Evolutionary conservation across 805 yeast genomes (phyloP).

Genomic region (Candida silvatica): DNA sequence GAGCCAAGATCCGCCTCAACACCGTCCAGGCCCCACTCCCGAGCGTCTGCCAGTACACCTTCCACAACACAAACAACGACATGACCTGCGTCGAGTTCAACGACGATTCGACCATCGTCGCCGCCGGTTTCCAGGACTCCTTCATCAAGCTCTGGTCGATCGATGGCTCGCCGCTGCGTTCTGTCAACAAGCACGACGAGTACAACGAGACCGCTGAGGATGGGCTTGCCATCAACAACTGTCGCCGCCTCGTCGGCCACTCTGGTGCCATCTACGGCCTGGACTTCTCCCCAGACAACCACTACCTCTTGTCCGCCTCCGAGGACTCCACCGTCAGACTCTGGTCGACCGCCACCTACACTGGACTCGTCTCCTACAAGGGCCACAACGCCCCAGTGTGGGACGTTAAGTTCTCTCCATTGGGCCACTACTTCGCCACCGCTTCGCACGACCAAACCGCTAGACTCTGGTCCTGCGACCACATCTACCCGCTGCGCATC

Average conservation of each 20-base stretch:
- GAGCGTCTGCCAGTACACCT: constrained; percentile 95
- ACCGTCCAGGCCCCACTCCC: constrained; percentile 77
- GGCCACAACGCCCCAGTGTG: constrained; percentile 96
- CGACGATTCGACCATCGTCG: constrained; percentile 77
- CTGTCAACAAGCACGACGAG: constrained; percentile 47
- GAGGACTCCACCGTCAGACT: constrained; percentile 89
- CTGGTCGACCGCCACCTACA: constrained; percentile 90
- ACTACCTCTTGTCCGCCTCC: constrained; percentile 70
- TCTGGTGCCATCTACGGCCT: constrained; percentile 90
- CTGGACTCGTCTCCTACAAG: constrained; percentile 85
- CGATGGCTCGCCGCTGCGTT: constrained; percentile 78
- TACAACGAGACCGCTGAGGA: constrained; percentile 29
- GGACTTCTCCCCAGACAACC: constrained; percentile 85
- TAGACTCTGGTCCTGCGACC: constrained; percentile 96
- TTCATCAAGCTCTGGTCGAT: constrained; percentile 88
- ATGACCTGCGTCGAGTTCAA: constrained; percentile 83
- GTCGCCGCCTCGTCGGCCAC: constrained; percentile 72
- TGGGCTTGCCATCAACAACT: constrained; percentile 22
- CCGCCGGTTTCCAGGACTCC: constrained; percentile 93
- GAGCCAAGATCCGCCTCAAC: constrained; percentile 63
- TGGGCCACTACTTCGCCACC: constrained; percentile 97
- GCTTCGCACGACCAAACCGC: constrained; percentile 98
- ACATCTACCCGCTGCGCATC: constrained; percentile 88
- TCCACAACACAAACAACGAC: constrained; percentile 88
- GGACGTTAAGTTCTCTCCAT: constrained; percentile 93